Base-by-base conservation (phyloP, 2,329 filamentous ascomycete species). In the Pseudogymnoascus verrucosus region DNA sequence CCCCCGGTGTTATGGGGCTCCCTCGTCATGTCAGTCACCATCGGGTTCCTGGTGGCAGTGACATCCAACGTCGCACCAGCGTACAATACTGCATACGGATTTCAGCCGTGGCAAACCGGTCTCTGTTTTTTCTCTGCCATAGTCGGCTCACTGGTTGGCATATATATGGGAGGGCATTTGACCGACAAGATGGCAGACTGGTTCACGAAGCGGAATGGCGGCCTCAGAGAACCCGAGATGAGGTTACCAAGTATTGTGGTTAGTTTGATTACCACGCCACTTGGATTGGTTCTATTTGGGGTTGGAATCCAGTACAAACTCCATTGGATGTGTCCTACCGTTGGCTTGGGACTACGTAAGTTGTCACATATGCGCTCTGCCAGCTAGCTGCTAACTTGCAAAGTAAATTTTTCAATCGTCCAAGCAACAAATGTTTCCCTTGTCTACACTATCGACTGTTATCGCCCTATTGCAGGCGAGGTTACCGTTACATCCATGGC, bases 211-310 rank as follows among this genome's bases (percentile, higher is more conserved):
- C 75, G 76, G 28, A 86, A 85, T 67, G 76, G 78, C 3, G 84
- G 84, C 4, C 76, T 86, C 19, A 76, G 83, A n/a, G 79, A 84
- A 60, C 81, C 84, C 0, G 82, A 85, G 69, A 85, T 86, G 82
- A 76, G 84, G n/a, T 71, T 86, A 4, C 82, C 82, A 1, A 79
- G 80, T 4, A 77, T 86, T 16, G 70, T 77, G 10, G 75, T 82
- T 0, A 83, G 80, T 67, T 71, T 82, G 68, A 71, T 84, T 28
- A 78, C 82, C 12, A 79, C 81, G 3, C 80, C 80, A 0, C 68
- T 82, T 8, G 70, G 76, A 0, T 66, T 82, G 23, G 64, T 81
- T 0, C 70, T 82, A 5, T 82, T 78, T 65, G 80, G 80, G 0
- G 75, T 80, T 1, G 80, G 80, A 0, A 78, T 83, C 40, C 66